phyloP scores from a whole-genome alignment of 1,139 yeast species.

The Taphrina communis region DNA sequence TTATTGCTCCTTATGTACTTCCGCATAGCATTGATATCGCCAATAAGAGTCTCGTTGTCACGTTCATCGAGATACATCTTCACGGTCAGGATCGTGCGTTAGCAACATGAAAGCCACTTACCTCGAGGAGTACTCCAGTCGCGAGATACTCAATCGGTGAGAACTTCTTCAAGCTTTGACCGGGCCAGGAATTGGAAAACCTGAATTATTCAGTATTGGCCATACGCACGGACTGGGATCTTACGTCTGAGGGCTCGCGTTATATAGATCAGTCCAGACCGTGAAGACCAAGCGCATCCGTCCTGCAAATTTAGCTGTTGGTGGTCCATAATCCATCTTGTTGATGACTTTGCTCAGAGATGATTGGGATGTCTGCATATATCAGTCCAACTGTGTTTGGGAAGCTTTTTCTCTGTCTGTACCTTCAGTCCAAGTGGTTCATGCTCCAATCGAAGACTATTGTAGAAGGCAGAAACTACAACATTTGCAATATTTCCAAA shows the following conservation, averaged over 20 bases:
- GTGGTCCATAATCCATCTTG: constrained; percentile 18
- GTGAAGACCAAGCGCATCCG: constrained; percentile 19
- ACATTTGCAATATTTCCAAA: constrained; percentile 17
- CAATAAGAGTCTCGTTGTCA: constrained; percentile 10
- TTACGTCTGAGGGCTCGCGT: constrained; percentile 14
- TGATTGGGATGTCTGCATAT: constrained; percentile 3
- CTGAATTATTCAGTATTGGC: background rate
- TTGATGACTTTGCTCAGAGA: constrained; percentile 22
- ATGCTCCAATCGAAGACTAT: background rate
- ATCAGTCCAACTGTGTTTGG: background rate
- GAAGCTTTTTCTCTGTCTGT: background rate
- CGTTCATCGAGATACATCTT: constrained; percentile 1
- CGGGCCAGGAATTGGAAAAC: constrained; percentile 14
- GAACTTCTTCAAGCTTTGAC: constrained; percentile 21
- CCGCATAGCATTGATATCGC: constrained; percentile 28
- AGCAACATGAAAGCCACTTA: background rate
- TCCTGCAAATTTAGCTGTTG: constrained; percentile 6
- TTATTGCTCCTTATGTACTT: constrained; percentile 16
- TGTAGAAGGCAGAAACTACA: constrained; percentile 4
- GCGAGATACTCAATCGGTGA: constrained; percentile 31
- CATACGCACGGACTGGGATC: background rate
- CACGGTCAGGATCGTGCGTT: background rate
- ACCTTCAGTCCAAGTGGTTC: constrained; percentile 18
- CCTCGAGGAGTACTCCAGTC: constrained; percentile 19
- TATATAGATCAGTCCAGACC: constrained; percentile 22